phyloP scores from a whole-genome alignment of 345 rosid genomes.

The Pelargonium nanum region DNA sequence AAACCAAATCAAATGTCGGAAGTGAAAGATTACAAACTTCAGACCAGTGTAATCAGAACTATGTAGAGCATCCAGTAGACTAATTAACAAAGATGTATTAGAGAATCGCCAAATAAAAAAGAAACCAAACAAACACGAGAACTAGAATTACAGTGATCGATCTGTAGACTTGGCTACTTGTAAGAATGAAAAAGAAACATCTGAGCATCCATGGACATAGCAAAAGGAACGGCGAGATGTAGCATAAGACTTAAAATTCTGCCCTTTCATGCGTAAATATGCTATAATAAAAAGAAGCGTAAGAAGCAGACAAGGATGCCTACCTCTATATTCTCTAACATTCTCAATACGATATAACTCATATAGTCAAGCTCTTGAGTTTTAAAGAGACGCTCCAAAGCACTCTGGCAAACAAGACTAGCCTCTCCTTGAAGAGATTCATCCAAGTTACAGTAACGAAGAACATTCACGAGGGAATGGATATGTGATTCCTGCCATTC shows the following conservation, averaged over 20 bases:
- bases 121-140: too few relatives aligned
- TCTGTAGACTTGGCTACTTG: too few relatives aligned
- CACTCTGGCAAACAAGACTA: constrained; percentile 66
- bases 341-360: constrained; percentile 88
- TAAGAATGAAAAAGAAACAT: too few relatives aligned
- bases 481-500: constrained; percentile 85
- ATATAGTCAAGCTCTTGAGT: constrained; percentile 98
- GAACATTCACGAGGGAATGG: constrained; percentile 90
- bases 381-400: constrained; percentile 66
- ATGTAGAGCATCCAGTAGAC: too few relatives aligned
- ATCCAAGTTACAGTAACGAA: constrained; percentile 91
- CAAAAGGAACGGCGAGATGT: too few relatives aligned
- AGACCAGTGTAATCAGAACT: too few relatives aligned
- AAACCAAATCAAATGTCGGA: too few relatives aligned
- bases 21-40: too few relatives aligned
- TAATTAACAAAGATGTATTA: too few relatives aligned
- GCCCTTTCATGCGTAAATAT: background rate
- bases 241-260: background rate
- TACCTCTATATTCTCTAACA: constrained; percentile 92
- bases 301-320: background rate
- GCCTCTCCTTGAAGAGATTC: constrained; percentile 95
- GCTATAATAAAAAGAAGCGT: background rate
- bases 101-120: too few relatives aligned
- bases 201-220: background rate
- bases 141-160: too few relatives aligned